Conservation (phyloP, 2,329 filamentous ascomycete species). For the Aspergillus ochraceoroseus region DNA sequence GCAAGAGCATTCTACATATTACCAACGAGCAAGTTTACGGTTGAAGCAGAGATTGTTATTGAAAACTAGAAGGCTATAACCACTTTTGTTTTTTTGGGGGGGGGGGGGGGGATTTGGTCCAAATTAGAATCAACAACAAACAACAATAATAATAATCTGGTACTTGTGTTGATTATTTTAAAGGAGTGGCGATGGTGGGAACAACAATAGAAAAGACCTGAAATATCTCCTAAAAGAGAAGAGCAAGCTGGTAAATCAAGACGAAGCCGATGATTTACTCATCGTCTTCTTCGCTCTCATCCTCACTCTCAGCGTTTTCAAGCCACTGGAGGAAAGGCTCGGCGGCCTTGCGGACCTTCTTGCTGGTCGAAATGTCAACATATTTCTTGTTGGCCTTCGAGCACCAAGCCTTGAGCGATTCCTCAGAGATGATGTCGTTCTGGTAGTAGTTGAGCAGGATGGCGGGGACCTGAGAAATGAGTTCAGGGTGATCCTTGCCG, state of each 20-base stretch:
- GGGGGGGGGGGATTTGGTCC: too few species aligned
- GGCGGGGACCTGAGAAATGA: conserved; percentile 72
- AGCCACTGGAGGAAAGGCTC: conserved; percentile 95
- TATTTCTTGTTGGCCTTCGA: conserved; percentile 98
- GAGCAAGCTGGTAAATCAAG: background rate
- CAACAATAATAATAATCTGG: conserved; percentile 2
- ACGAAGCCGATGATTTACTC: conserved; percentile 37
- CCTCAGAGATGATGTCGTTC: conserved; percentile 81
- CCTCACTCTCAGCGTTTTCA: conserved; percentile 73
- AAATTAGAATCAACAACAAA: conserved; percentile 1
- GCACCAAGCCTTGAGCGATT: conserved; percentile 85
- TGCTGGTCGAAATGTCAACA: conserved; percentile 79
- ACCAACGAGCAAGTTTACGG: background rate
- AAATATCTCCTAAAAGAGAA: conserved; percentile 8
- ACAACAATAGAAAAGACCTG: conserved; percentile 6
- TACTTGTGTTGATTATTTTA: conserved; percentile 2
- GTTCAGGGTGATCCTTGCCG: conserved; percentile 71
- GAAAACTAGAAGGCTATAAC: conserved; percentile 2
- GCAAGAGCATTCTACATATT: too few species aligned
- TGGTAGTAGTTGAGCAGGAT: conserved; percentile 89
- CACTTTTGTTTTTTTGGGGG: conserved; percentile 3
- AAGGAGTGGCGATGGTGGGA: conserved; percentile 16
- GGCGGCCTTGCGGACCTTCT: conserved; percentile 92
- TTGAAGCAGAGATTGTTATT: conserved; percentile 13
- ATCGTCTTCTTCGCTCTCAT: conserved; percentile 55